Base-by-base conservation (phyloP, 192 early-diverging fungal species). In the Linnemannia exigua region DNA sequence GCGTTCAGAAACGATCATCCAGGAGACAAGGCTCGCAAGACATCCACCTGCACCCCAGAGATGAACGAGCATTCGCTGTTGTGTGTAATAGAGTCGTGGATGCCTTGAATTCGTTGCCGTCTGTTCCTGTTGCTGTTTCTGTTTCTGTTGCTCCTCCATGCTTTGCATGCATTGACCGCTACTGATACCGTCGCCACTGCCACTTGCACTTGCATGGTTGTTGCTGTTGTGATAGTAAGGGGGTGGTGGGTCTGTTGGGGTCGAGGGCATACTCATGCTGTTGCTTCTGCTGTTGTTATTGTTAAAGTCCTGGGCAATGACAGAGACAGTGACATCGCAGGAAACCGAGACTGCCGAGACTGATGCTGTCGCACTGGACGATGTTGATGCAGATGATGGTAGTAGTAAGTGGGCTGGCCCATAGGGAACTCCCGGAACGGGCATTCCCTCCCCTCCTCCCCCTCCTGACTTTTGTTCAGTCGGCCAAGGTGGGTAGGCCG, bases 171-270 rank as follows among this genome's bases (percentile, higher is more conserved):
- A 63, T 63, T 63, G 58, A 33, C 54, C 25, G 54, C 54, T 61
- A n/a, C 9, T 48, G 25, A 22, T 0, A 7, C 46, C 41, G 11
- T 48, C n/a, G 7, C 22, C 5, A 66, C 36, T 14, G 19, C 68
- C 15, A 38, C 75, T 67, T 38, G 25, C 44, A 15, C 66, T 35
- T 11, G 22, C 25, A 33, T 20, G 31, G 75, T 17, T 46, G 31
- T 2, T 67, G 16, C 22, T 78, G 68, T 20, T 70, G 25, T 70
- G 51, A 44, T 22, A n/a, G 51, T 52, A 50, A 52, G 58, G 58
- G 28, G 58, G 58, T 31, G 58, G 58, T 31, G 58, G 58, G 58
- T 63, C 58, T 63, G 58, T 63, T 63, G 58, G 58, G 2, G 58
- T 63, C 11, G 58, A 25, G 31, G 58, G 58, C 58, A 63, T 63